These are phyloP conservation scores for Camelina sativa DNA, from an alignment of 345 rosid genomes.

Conservation along the genomic window DNA sequence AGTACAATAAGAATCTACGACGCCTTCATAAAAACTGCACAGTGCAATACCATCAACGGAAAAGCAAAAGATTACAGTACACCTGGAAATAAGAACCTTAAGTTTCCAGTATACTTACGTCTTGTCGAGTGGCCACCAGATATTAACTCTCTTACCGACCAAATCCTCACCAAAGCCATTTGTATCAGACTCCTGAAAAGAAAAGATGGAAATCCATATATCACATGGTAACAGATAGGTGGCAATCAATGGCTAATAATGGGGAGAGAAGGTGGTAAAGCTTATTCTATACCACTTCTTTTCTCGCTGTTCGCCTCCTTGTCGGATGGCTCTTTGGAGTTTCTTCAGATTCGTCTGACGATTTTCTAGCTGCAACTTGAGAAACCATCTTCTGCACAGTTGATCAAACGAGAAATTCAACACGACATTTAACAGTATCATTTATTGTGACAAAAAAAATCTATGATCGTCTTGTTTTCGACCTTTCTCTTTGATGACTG, in stretches of 20 bases:
- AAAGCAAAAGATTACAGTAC: neutral
- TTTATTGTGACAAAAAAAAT: constrained; percentile 29
- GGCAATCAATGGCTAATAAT: constrained; percentile 10
- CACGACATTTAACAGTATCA: constrained; percentile 12
- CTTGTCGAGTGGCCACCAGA: constrained; percentile 79
- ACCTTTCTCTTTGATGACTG: constrained; percentile 54
- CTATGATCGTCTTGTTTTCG: constrained; percentile 25
- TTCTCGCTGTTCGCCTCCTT: constrained; percentile 49
- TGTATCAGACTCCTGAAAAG: constrained; percentile 49
- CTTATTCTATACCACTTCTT: constrained; percentile 49
- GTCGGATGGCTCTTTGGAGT: constrained; percentile 47
- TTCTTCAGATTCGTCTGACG: constrained; percentile 46
- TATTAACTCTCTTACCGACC: constrained; percentile 59
- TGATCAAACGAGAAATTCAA: constrained; percentile 25
- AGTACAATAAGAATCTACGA: constrained; percentile 54
- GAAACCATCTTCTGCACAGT: constrained; percentile 49
- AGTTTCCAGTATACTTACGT: constrained; percentile 49
- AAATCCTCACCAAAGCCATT: constrained; percentile 48
- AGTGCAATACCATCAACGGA: constrained; percentile 30
- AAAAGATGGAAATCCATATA: constrained; percentile 14
- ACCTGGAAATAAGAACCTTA: constrained; percentile 13
- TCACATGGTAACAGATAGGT: constrained; percentile 14
- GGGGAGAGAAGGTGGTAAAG: constrained; percentile 15
- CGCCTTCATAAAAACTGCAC: constrained; percentile 74
- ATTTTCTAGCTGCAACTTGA: constrained; percentile 30